A percentile compares a stretch with the other conserved stretches of the same genome.
Conservation (phyloP, 1,284 basidiomycete genomes). For the Naganishia liquefaciens region DNA sequence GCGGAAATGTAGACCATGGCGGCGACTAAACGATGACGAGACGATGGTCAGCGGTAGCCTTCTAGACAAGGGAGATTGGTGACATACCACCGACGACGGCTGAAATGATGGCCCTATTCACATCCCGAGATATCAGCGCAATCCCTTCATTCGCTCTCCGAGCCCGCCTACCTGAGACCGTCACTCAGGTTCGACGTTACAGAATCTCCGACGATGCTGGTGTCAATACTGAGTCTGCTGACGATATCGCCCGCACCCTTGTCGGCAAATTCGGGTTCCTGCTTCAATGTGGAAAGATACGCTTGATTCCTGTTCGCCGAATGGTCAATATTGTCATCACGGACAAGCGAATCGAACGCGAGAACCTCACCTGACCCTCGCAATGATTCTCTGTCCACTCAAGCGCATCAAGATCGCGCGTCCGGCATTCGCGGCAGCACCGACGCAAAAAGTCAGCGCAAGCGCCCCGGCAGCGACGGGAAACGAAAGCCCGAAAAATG, state of each 20-base stretch:
- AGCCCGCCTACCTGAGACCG: slow-evolving; percentile 63
- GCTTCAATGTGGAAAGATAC: slow-evolving; percentile 75
- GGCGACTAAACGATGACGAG: slow-evolving; percentile 67
- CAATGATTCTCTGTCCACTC: slow-evolving; percentile 86
- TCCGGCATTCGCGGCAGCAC: slow-evolving; percentile 83
- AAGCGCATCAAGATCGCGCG: slow-evolving; percentile 87
- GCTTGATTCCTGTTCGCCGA: slow-evolving; percentile 59
- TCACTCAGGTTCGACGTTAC: slow-evolving; percentile 90
- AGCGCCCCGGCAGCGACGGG: slow-evolving; percentile 77
- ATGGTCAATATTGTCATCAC: background rate
- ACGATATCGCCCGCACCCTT: slow-evolving; percentile 91
- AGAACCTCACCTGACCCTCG: slow-evolving; percentile 65
- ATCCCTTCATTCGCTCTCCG: background rate
- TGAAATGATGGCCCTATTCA: slow-evolving; percentile 72
- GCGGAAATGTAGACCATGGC: slow-evolving; percentile 97
- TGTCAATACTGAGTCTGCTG: slow-evolving; percentile 86
- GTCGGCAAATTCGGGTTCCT: slow-evolving; percentile 92
- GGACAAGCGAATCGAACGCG: background rate
- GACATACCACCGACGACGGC: slow-evolving; percentile 79
- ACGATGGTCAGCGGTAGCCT: background rate
- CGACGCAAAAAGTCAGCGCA: slow-evolving; percentile 77
- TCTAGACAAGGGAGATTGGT: background rate
- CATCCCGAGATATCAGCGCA: background rate
- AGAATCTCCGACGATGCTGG: slow-evolving; percentile 91
- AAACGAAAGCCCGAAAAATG: slow-evolving; percentile 73